Percentiles rank a stretch among this genome's conserved stretches.
These are phyloP conservation scores for Fusarium penzigii DNA, from an alignment of 2,329 filamentous ascomycete genomes.

Conservation along the genomic window DNA sequence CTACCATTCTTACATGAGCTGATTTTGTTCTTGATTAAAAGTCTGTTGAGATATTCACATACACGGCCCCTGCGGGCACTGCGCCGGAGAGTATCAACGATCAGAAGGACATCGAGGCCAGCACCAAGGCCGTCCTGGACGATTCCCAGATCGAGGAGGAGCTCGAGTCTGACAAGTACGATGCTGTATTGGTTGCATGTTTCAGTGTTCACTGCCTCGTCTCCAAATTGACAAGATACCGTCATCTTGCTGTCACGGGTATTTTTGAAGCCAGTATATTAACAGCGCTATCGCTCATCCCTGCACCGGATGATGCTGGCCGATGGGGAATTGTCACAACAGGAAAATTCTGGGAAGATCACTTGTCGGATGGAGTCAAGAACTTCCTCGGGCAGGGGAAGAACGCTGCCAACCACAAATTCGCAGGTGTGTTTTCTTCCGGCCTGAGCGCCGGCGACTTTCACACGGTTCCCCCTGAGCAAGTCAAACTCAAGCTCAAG, in stretches of 20 bases:
- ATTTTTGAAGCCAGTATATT: conserved; percentile 86
- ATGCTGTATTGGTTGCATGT: conserved; percentile 85
- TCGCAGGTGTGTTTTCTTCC: conserved; percentile 80
- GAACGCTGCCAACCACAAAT: conserved; percentile 47
- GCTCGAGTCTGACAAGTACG: conserved; percentile 49
- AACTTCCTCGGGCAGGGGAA: conserved; percentile 58
- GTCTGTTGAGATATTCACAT: conserved; percentile 57
- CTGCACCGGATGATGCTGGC: conserved; percentile 32
- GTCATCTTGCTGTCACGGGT: conserved; percentile 47
- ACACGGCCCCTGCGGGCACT: conserved; percentile 59
- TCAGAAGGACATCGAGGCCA: conserved; percentile 64
- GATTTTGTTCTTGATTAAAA: conserved; percentile 25
- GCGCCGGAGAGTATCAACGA: conserved; percentile 79
- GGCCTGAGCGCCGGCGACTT: conserved; percentile 79
- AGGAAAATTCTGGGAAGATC: conserved; percentile 77
- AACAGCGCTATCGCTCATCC: conserved; percentile 56
- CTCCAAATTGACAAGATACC: conserved; percentile 47
- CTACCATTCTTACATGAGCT: conserved; percentile 10
- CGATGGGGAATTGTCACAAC: conserved; percentile 89
- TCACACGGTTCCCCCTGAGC: conserved; percentile 65
- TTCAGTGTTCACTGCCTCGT: conserved; percentile 85
- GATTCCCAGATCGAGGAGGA: conserved; percentile 45
- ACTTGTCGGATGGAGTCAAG: conserved; percentile 66
- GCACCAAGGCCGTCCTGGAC: conserved; percentile 61
- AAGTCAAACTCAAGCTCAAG: conserved; percentile 66